Base-by-base conservation (phyloP, 352 stramenopile species). In the Phytophthora pinifolia region DNA sequence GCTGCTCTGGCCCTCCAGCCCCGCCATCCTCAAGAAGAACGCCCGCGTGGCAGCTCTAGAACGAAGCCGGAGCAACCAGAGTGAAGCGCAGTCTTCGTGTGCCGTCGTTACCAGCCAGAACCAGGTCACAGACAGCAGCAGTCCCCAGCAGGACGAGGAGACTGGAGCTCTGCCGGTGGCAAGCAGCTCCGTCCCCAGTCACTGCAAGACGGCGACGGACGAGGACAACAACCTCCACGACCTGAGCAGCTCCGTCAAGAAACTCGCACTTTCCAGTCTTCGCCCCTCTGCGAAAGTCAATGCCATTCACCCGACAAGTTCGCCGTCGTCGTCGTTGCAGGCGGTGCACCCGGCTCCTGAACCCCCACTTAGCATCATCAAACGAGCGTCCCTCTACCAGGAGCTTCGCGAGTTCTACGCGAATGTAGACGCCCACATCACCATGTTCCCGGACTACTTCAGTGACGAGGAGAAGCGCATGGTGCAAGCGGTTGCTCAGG, bases 401-500 rank as follows among this genome's bases (percentile, higher is more conserved):
- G 81, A 91, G 51, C 69, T 91, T 13, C 55, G 69, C 15, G 78
- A 89, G 48, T 88, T 91, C 46, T 61, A 61, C 20, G 39, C 38
- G 1, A 77, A 73, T 46, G 41, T 35, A 14, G 79, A 89, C 9
- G 42, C 60, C 6, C 75, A 76, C 17, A 83, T 91, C 45, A 68
- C 62, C 18, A 71, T 84, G 35, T 91, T 89, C 38, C 81, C 81
- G 0, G 79, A 89, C 30, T 91, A 89, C 36, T 76, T 91, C 9
- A 70, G 59, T 6, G 44, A 54, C 6, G 66, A 84, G 2, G 78
- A 91, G 38, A 86, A 87, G 36, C 52, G 60, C 1, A 62, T 88
- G 27, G 60, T 89, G 0, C 67, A 86, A 34, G 43, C 62, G 14
- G 74, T 83, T 17, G 76, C 78, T 9, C 65, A 79, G 9, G 65